Conservation (phyloP, 805 yeast species). For the Ogataea populi-albae region DNA sequence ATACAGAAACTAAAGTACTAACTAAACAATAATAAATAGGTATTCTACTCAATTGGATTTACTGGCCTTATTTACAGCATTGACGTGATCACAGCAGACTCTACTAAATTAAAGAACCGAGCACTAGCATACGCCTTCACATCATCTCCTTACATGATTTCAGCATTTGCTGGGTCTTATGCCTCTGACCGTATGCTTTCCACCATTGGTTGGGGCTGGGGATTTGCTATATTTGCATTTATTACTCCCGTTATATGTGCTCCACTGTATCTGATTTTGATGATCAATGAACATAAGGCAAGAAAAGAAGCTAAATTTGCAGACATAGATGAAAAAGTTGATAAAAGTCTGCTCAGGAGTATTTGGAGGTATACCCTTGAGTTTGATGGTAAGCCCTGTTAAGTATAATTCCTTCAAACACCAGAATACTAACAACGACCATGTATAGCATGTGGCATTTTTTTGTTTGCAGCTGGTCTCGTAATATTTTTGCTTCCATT, state of each 20-base stretch:
- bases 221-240: conserved; percentile 48
- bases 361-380: conserved; percentile 29
- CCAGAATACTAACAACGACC: too few relatives aligned
- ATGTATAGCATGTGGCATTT: conserved; percentile 35
- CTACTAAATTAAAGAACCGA: conserved; percentile 29
- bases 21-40: conserved; percentile 15
- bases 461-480: conserved; percentile 34
- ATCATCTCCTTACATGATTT: conserved; percentile 31
- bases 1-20: not conserved
- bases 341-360: conserved; percentile 18
- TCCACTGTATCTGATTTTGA: conserved; percentile 29
- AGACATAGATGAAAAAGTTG: conserved; percentile 12
- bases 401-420: too few relatives aligned
- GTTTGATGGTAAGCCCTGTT: too few relatives aligned
- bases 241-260: conserved; percentile 39
- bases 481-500: conserved; percentile 38
- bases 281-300: conserved; percentile 29
- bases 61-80: conserved; percentile 25
- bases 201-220: conserved; percentile 52
- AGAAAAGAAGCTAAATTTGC: conserved; percentile 22
- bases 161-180: conserved; percentile 33
- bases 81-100: conserved; percentile 31
- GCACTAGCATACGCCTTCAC: conserved; percentile 32
- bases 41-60: conserved; percentile 30
- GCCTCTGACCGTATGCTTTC: conserved; percentile 37